phyloP scores from a whole-genome alignment of 192 early-diverging fungal genomes.

The Coemansia sp. region DNA sequence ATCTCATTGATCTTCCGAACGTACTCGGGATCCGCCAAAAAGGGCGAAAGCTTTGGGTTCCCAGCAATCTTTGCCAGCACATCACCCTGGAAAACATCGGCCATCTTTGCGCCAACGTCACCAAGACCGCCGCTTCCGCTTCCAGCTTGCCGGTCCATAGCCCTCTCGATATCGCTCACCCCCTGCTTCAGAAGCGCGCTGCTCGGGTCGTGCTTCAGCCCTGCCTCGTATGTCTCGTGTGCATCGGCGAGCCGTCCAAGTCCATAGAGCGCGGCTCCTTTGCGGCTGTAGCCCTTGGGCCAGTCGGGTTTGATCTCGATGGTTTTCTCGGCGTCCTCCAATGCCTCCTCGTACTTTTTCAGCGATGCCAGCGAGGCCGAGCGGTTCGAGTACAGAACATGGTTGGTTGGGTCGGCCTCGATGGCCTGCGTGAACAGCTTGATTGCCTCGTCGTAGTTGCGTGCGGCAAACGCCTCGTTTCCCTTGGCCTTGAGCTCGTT shows the following conservation, averaged over 20 bases:
- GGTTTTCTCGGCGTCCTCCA: constrained; percentile 84
- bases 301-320: constrained; percentile 79
- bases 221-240: constrained; percentile 72
- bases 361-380: constrained; percentile 80
- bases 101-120: constrained; percentile 36
- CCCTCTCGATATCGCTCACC: constrained; percentile 71
- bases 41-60: constrained; percentile 76
- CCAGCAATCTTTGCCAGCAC: constrained; percentile 75
- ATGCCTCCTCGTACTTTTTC: constrained; percentile 75
- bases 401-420: constrained; percentile 82
- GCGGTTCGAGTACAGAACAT: constrained; percentile 92
- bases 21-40: constrained; percentile 76
- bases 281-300: constrained; percentile 90
- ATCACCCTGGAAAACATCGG: constrained; percentile 68
- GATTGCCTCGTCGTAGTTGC: constrained; percentile 76
- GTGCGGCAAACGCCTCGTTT: constrained; percentile 82
- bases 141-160: constrained; percentile 48
- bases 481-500: constrained; percentile 77
- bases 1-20: constrained; percentile 72
- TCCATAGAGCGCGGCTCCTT: constrained; percentile 84
- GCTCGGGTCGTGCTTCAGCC: constrained; percentile 76
- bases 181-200: constrained; percentile 77
- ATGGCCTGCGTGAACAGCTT: constrained; percentile 81
- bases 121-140: constrained; percentile 16
- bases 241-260: constrained; percentile 69